Percentiles rank a stretch among this genome's conserved stretches.
Conservation (phyloP, 1,284 basidiomycete species). For the Gomphus bonarii region DNA sequence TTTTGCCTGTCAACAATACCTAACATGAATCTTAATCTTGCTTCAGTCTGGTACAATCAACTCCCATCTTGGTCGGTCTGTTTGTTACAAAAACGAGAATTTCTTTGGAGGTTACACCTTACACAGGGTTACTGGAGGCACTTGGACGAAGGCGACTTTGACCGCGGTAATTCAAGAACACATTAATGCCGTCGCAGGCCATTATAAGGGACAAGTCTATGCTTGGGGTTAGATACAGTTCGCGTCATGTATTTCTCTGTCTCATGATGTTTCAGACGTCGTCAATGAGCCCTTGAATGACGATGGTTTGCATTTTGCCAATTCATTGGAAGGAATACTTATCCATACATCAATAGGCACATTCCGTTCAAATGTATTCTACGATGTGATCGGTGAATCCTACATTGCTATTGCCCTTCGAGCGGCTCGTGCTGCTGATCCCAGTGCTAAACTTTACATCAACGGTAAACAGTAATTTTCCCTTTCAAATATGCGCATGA, state of each 20-base stretch:
- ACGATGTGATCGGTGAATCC: constrained; percentile 25
- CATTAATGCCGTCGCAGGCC: constrained; percentile 34
- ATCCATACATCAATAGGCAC: constrained; percentile 9
- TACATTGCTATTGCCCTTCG: constrained; percentile 30
- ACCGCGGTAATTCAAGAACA: constrained; percentile 25
- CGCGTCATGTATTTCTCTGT: neutral
- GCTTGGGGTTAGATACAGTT: constrained; percentile 21
- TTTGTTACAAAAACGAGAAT: neutral
- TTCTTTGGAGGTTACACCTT: constrained; percentile 8
- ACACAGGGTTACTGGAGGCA: constrained; percentile 4
- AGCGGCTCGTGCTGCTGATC: constrained; percentile 35
- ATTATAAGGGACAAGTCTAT: constrained; percentile 41
- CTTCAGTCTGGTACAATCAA: constrained; percentile 49
- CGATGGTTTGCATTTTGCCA: constrained; percentile 24
- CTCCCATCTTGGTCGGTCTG: constrained; percentile 26
- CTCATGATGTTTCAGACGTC: constrained; percentile 1
- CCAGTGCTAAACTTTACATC: constrained; percentile 20
- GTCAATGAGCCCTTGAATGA: constrained; percentile 44
- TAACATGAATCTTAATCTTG: neutral
- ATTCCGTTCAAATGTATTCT: constrained; percentile 26
- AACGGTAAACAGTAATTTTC: neutral
- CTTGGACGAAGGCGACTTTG: neutral
- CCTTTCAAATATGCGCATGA: neutral
- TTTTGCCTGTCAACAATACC: neutral
- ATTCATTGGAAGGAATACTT: too few species aligned